phyloP scores from a whole-genome alignment of 169 alveolate species.

The Plasmodium cynomolgi region DNA sequence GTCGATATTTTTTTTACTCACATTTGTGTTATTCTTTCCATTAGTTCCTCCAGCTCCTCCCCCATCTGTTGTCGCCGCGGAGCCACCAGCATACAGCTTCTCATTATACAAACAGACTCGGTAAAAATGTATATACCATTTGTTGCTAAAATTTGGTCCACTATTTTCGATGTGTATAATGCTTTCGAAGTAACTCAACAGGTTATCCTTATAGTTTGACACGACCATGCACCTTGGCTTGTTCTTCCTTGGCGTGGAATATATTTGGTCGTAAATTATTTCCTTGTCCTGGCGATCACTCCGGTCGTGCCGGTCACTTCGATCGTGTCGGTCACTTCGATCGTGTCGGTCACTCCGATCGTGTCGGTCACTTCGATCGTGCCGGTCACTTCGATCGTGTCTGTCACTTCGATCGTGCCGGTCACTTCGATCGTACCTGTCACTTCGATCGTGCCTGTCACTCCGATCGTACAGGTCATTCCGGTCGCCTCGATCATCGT shows the following conservation, averaged over 20 bases:
- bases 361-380: not conserved
- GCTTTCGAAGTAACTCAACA: constrained; percentile 17
- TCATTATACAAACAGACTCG: constrained; percentile 43
- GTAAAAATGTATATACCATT: constrained; percentile 70
- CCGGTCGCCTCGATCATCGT: not conserved
- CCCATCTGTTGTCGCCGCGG: not conserved
- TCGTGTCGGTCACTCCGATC: not conserved
- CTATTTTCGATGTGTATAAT: constrained; percentile 12
- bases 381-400: not conserved
- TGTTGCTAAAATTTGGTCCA: constrained; percentile 8
- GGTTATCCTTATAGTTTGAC: constrained; percentile 32
- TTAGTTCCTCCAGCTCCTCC: not conserved
- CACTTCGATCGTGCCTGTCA: not conserved
- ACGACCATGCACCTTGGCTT: constrained; percentile 65
- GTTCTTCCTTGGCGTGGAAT: constrained; percentile 50
- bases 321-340: too few species aligned
- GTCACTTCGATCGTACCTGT: not conserved
- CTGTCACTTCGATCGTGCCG: not conserved
- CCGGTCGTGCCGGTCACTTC: too few species aligned
- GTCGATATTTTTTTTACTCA: constrained; percentile 13
- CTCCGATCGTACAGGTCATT: not conserved
- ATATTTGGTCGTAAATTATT: constrained; percentile 64
- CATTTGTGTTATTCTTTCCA: not conserved
- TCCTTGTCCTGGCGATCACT: constrained; percentile 22
- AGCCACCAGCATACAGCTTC: not conserved